phyloP scores from a whole-genome alignment of 768 basidiomycete species.

The Rhodocollybia butyracea region DNA sequence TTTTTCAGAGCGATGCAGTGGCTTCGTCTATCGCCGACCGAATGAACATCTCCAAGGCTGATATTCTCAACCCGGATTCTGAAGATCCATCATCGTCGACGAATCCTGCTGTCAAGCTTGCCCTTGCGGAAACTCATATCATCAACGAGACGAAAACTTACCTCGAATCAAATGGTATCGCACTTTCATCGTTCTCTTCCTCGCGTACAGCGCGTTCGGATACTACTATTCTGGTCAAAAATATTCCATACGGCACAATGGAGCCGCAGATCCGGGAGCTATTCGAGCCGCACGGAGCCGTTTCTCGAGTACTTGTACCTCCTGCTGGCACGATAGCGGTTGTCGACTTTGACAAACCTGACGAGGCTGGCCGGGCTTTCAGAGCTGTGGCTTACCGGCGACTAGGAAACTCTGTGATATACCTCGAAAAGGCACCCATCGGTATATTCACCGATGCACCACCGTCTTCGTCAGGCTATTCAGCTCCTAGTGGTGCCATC shows the following conservation, averaged over 20 bases:
- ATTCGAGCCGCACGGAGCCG: conserved; percentile 71
- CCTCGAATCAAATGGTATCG: conserved; percentile 74
- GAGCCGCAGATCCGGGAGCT: conserved; percentile 71
- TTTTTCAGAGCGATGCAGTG: conserved; percentile 83
- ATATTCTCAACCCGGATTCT: conserved; percentile 79
- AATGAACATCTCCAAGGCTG: conserved; percentile 82
- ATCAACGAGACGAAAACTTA: conserved; percentile 93
- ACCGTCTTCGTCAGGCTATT: conserved; percentile 9
- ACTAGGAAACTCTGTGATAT: conserved; percentile 85
- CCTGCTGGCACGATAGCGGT: conserved; percentile 93
- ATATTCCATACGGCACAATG: conserved; percentile 91
- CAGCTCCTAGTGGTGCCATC: not conserved
- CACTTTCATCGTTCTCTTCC: conserved; percentile 52
- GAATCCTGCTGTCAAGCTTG: conserved; percentile 89
- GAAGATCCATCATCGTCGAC: conserved; percentile 25
- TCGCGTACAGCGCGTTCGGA: conserved; percentile 55
- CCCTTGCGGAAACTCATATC: conserved; percentile 93
- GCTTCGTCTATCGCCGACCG: conserved; percentile 86
- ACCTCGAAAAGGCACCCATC: conserved; percentile 88
- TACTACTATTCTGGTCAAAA: conserved; percentile 89
- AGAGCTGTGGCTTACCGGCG: conserved; percentile 82
- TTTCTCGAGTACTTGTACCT: conserved; percentile 75
- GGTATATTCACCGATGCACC: conserved; percentile 69
- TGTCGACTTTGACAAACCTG: conserved; percentile 75
- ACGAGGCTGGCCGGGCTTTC: conserved; percentile 75